These are phyloP conservation scores for Hypoxylon intermedium DNA, from an alignment of 495 filamentous ascomycete species.

Conservation along the genomic window DNA sequence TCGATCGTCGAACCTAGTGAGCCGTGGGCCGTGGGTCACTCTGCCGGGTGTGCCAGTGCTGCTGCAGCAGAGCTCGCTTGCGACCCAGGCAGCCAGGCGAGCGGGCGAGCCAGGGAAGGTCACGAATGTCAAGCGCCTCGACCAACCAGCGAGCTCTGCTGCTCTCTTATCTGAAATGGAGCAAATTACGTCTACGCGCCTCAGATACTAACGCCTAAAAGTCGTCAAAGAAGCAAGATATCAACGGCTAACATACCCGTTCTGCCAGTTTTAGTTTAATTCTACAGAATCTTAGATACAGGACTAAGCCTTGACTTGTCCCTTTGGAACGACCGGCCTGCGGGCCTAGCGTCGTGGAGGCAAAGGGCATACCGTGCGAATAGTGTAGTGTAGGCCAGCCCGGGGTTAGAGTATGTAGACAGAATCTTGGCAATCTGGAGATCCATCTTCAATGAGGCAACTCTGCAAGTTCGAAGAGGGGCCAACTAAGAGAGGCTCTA, in stretches of 20 bases:
- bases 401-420: neutral
- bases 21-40: too few species aligned
- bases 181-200: neutral
- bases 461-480: neutral
- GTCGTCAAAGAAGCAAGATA: too few species aligned
- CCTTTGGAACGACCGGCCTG: neutral
- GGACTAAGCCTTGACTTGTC: too few species aligned
- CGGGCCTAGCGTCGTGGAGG: too few species aligned
- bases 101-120: neutral
- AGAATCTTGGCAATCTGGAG: neutral
- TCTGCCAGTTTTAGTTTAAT: neutral
- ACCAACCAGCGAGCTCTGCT: conserved; percentile 1
- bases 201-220: neutral
- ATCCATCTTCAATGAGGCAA: conserved; percentile 2
- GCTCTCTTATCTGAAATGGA: conserved; percentile 11
- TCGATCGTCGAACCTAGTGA: too few species aligned
- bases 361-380: conserved; percentile 3
- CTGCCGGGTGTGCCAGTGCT: too few species aligned
- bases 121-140: neutral
- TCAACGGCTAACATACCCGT: neutral
- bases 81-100: too few species aligned
- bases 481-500: too few species aligned
- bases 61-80: neutral
- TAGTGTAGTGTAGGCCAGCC: neutral
- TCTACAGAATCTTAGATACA: too few species aligned